Conservation (phyloP, 805 yeast species). For the Starmera amethionina region DNA sequence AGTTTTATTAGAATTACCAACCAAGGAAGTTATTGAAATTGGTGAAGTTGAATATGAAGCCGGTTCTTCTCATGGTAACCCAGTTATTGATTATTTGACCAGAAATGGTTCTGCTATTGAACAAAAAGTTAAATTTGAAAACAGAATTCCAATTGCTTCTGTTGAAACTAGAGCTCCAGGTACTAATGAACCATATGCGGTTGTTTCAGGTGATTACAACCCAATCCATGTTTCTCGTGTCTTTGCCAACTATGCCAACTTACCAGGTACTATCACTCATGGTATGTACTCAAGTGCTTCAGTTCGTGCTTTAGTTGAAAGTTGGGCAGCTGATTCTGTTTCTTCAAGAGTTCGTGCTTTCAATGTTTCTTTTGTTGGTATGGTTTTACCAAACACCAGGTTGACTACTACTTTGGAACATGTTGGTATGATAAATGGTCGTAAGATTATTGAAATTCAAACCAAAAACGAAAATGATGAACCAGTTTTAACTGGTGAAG, state of each 20-base stretch:
- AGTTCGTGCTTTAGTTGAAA: constrained; percentile 89
- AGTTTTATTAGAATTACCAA: constrained; percentile 80
- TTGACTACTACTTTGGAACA: constrained; percentile 85
- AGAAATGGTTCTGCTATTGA: constrained; percentile 92
- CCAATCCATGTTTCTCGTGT: constrained; percentile 97
- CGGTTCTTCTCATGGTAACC: constrained; percentile 92
- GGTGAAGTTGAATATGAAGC: constrained; percentile 84
- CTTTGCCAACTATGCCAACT: constrained; percentile 83
- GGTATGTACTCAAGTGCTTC: constrained; percentile 98
- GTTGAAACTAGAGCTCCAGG: constrained; percentile 71
- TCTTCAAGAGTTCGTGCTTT: constrained; percentile 94
- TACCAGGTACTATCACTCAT: constrained; percentile 97
- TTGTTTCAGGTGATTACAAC: constrained; percentile 95
- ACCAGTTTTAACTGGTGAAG: constrained; percentile 85
- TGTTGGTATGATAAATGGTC: constrained; percentile 97
- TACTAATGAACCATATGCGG: constrained; percentile 93
- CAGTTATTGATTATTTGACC: constrained; percentile 86
- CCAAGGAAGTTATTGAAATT: constrained; percentile 78
- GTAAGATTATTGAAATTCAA: constrained; percentile 91
- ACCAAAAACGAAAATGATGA: constrained; percentile 77
- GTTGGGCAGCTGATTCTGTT: constrained; percentile 97
- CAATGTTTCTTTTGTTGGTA: constrained; percentile 84
- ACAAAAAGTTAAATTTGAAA: constrained; percentile 86
- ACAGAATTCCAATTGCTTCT: constrained; percentile 75
- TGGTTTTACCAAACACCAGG: constrained; percentile 94